A percentile compares a stretch with the other conserved stretches of the same genome.
Conservation (phyloP, 2,329 filamentous ascomycete genomes). For the Colletotrichum truncatum region DNA sequence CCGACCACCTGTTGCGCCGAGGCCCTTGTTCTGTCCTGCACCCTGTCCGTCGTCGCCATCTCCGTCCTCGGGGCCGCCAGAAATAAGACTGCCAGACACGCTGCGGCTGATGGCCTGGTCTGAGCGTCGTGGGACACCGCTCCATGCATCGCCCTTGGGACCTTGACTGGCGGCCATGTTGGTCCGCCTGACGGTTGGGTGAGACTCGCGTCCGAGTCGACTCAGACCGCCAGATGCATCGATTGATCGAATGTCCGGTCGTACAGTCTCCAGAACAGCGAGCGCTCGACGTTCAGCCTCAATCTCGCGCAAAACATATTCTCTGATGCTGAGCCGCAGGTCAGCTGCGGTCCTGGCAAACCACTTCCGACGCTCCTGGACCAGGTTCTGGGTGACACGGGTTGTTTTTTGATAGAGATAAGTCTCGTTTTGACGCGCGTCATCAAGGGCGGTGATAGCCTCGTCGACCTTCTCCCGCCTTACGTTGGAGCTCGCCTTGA, state of each 20-base stretch:
- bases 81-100: constrained; percentile 76
- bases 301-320: constrained; percentile 94
- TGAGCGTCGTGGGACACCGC: constrained; percentile 84
- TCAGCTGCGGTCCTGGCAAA: constrained; percentile 88
- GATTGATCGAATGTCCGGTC: constrained; percentile 92
- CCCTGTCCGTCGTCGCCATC: constrained; percentile 53
- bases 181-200: constrained; percentile 77
- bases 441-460: constrained; percentile 89
- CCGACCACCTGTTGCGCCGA: constrained; percentile 49
- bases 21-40: constrained; percentile 42
- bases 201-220: constrained; percentile 86
- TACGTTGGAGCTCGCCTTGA: constrained; percentile 88
- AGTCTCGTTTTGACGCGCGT: constrained; percentile 83
- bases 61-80: constrained; percentile 71
- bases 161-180: constrained; percentile 90
- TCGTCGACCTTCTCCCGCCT: constrained; percentile 97
- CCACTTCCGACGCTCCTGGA: constrained; percentile 91
- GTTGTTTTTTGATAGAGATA: constrained; percentile 87
- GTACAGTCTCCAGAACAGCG: constrained; percentile 90
- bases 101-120: constrained; percentile 78
- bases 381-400: constrained; percentile 87
- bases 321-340: constrained; percentile 82
- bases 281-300: constrained; percentile 93
- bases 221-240: constrained; percentile 91
- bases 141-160: constrained; percentile 98